Evolutionary conservation across 176 grass and related monocot species (phyloP).

Genomic region (Hordeum marinum): DNA sequence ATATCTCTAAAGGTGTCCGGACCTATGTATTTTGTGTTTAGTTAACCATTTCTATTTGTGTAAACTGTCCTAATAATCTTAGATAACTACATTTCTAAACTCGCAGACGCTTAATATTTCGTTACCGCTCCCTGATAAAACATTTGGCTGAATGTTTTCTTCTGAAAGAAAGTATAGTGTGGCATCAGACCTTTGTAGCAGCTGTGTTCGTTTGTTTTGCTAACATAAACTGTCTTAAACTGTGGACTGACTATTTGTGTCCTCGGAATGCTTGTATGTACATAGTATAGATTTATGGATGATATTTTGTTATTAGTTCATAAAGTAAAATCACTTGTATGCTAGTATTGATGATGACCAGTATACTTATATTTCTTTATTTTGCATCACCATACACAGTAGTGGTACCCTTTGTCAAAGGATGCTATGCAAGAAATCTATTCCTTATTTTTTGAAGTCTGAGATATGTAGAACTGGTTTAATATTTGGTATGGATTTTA

Average conservation of each 20-base stretch:
- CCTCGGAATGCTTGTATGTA: neutral
- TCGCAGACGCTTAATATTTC: neutral
- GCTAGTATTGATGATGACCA: neutral
- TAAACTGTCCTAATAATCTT: neutral
- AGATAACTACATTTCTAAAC: neutral
- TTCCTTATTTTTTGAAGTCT: neutral
- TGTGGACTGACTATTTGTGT: neutral
- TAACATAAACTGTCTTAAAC: constrained; percentile 1
- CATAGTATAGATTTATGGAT: neutral
- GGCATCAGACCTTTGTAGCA: neutral
- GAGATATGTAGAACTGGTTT: neutral
- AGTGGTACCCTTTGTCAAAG: neutral
- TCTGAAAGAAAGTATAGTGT: constrained; percentile 1
- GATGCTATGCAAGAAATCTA: neutral
- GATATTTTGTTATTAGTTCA: neutral
- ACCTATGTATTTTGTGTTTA: neutral
- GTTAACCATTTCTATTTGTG: constrained; percentile 5
- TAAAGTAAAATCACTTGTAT: neutral
- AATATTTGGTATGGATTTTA: constrained; percentile 1
- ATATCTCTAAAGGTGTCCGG: neutral
- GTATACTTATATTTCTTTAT: neutral
- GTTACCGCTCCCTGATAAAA: neutral
- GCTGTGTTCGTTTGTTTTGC: neutral
- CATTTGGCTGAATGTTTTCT: neutral
- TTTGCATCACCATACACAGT: neutral